Conservation (phyloP, 2,329 filamentous ascomycete species). For the Cryphonectria radicalis region DNA sequence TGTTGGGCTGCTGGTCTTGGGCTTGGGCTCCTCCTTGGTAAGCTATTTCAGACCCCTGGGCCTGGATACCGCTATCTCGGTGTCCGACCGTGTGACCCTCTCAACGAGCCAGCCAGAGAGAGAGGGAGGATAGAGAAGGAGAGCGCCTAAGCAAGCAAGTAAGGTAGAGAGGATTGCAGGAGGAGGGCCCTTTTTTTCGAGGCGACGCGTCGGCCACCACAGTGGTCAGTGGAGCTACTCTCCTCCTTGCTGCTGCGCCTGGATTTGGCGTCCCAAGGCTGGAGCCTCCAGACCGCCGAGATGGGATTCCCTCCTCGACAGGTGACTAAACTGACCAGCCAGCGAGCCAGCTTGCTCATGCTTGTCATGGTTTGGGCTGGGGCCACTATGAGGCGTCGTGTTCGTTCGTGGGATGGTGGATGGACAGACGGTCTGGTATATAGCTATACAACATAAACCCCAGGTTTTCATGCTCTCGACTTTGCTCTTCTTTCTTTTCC, state of each 20-base stretch:
- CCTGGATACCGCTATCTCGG: slow-evolving; percentile 16
- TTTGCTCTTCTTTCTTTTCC: slow-evolving; percentile 7
- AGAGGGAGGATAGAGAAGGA: background rate
- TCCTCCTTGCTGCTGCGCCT: background rate
- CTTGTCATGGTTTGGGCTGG: background rate
- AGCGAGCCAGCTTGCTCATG: background rate
- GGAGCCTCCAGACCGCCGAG: slow-evolving; percentile 13
- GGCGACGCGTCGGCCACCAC: background rate
- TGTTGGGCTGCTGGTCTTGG: background rate
- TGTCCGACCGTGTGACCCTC: slow-evolving; percentile 19
- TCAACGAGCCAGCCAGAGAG: background rate
- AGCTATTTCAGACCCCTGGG: background rate
- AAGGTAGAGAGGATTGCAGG: background rate
- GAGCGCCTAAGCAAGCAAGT: background rate
- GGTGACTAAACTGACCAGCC: slow-evolving; percentile 12
- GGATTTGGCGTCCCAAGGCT: slow-evolving; percentile 6
- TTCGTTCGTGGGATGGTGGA: slow-evolving; percentile 1
- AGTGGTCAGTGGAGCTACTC: slow-evolving; percentile 8
- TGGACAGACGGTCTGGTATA: slow-evolving; percentile 10
- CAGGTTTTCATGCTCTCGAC: background rate
- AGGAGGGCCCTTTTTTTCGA: background rate
- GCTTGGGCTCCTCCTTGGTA: background rate
- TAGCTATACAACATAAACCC: background rate
- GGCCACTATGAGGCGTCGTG: slow-evolving; percentile 17
- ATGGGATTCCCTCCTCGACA: slow-evolving; percentile 4